Evolutionary conservation across 1,284 basidiomycete genomes (phyloP), one percentile per base, ranked within the genome.

Genomic region (Golubevia sp.): DNA sequence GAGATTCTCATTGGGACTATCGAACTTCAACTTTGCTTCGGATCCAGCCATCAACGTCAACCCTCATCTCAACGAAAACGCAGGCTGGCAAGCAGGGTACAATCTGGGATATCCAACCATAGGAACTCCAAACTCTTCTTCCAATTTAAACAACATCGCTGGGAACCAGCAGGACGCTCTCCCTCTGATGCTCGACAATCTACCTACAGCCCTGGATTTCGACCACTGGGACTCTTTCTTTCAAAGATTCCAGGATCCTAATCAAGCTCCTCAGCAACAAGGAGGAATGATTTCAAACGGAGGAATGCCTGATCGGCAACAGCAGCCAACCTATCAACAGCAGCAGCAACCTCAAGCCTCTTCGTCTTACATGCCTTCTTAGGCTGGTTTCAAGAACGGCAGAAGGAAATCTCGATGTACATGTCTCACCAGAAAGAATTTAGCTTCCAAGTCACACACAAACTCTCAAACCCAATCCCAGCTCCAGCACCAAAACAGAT

Each of bases 171-270:
- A 59, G n/a, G 55, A 59, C 13, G 57, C 68, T 0, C 68, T 71
- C 27, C 56, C 71, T 0, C 63, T 56, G 20, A 61, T 73, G 64
- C 49, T 75, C 3, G 73, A 75, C 48, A 68, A 62, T 13, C 62
- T 75, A 5, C 73, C 73, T 0, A 67, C 69, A 2, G 73, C 64
- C 27, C 44, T 75, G 4, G 73, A 75, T 24, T 75, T 73, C 59
- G 73, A 69, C 26, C 68, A 65, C 18, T 75, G 68, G 70, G 73
- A 73, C 38, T 62, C 62, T 1, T 73, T 66, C 27, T 71, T 75
- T 44, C 38, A 44, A 44, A 44, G 38, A 44, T 44, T 44, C 38
- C 38, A 44, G 38, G 38, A 44, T 44, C 38, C 38, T 8, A 44
- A 44, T 44, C 38, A 44, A 18, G 18, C 38, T 44, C n/a, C n/a